Evolutionary conservation across 2,329 filamentous ascomycete species (phyloP).

Genomic region (Botryotinia globosa): DNA sequence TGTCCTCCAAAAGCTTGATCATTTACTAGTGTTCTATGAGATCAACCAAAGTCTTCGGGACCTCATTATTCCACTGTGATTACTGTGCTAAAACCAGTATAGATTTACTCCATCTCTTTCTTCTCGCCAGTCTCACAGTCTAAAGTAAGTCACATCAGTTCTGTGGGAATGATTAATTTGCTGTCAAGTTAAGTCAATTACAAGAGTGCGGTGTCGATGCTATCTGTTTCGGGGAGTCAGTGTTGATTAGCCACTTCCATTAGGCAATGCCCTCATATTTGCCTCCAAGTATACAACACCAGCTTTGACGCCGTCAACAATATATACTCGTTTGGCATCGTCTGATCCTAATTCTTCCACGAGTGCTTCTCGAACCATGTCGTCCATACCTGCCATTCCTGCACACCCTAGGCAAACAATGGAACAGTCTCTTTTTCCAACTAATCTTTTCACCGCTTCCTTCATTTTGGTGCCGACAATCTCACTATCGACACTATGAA

Average conservation of each 20-base stretch:
- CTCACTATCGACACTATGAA: constrained; percentile 66
- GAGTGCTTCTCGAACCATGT: constrained; percentile 69
- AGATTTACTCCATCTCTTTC: background rate
- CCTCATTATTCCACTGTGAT: background rate
- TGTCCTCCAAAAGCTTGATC: background rate
- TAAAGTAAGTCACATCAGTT: background rate
- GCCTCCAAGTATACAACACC: constrained; percentile 47
- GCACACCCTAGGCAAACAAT: constrained; percentile 85
- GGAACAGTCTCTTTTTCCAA: constrained; percentile 55
- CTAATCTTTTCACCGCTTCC: constrained; percentile 64
- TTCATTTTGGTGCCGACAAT: constrained; percentile 65
- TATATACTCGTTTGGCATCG: constrained; percentile 56
- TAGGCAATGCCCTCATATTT: constrained; percentile 13
- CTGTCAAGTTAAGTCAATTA: background rate
- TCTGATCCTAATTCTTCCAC: constrained; percentile 60
- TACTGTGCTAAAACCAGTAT: background rate
- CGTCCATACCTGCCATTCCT: constrained; percentile 84
- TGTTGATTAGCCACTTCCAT: background rate
- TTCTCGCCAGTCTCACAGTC: background rate
- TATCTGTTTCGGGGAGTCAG: background rate
- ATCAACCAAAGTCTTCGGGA: too few relatives aligned
- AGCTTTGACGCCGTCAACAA: constrained; percentile 78
- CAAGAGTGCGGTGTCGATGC: background rate
- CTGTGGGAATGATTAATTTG: background rate
- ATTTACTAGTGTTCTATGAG: background rate